phyloP scores from a whole-genome alignment of 305 asterid genomes.

The Rubia occidens region DNA sequence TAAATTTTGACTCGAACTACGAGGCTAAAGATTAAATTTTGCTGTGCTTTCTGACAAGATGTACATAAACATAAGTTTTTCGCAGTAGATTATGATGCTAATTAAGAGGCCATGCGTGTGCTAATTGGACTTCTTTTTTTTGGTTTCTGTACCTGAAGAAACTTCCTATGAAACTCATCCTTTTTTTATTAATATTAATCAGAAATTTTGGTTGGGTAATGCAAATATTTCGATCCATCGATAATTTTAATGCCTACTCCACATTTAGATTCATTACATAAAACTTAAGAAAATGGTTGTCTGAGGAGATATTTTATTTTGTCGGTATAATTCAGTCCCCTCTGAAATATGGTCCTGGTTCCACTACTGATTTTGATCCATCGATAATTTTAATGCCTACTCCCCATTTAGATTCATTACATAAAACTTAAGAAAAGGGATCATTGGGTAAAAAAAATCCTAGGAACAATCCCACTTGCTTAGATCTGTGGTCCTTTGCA shows the following conservation, averaged over 20 bases:
- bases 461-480: conserved; percentile 18
- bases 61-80: not conserved
- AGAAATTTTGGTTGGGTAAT: not conserved
- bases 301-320: no score
- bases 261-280: no score
- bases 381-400: no score
- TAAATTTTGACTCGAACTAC: not conserved
- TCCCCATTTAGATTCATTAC: no score
- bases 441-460: not conserved
- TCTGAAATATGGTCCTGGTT: no score
- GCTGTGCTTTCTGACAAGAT: not conserved
- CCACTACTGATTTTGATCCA: no score
- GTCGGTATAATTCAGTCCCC: no score
- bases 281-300: no score
- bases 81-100: not conserved
- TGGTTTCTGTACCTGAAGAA: not conserved
- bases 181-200: no score
- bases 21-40: not conserved
- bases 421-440: not conserved
- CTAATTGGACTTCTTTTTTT: not conserved
- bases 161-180: not conserved
- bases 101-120: conserved; percentile 8
- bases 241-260: no score
- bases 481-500: not conserved
- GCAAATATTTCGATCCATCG: no score